Base-by-base conservation (phyloP, 2,329 filamentous ascomycete genomes). In the Myrmaecium sp. region DNA sequence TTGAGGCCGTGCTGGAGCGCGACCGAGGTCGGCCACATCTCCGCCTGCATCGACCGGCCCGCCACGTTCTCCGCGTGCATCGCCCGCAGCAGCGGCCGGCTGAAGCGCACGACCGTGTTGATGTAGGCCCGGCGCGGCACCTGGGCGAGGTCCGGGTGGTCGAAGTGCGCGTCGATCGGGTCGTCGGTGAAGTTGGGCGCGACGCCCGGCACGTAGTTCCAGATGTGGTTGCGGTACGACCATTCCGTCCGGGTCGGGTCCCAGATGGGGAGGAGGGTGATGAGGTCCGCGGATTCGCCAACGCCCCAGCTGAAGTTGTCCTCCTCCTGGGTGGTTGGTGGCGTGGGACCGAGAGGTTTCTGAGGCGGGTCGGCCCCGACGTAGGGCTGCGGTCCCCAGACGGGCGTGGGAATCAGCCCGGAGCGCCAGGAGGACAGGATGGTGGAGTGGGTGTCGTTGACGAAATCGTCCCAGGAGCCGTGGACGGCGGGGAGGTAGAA, bases 21-120 rank as follows among this genome's bases (percentile, higher is more conserved):
- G 1, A 80, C 73, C 0, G 79, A 89, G 1, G 76, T 75, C 0
- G 84, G 81, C 82, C 82, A 94, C 84, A 94, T 94, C 52, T 95
- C 86, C 0, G 83, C 80, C 48, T 92, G 92, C 58, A 89, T 91
- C 36, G 80, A 79, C 51, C 91, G 79, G 40, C 83, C 84, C 44
- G 76, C 74, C 41, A 80, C 67, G 16, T 84, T 93, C 57, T 93
- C 83, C 29, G 72, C 68, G 58, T 95, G 86, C 86, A 95, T 95
- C 11, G 75, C 75, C 33, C 73, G 60, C 9, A 95, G 64, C 25
- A 94, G 69, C 24, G 71, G 71, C 25, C 74, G 72, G 8, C 78
- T 89, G 55, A 95, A 76, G 28, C 86, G 72, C 1, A 77, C 77
- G 1, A 83, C 75, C 0, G 84, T 86, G 47, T 93, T 86, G 54